Conservation (phyloP, 192 early-diverging fungal species). For the Pilaira anomala region DNA sequence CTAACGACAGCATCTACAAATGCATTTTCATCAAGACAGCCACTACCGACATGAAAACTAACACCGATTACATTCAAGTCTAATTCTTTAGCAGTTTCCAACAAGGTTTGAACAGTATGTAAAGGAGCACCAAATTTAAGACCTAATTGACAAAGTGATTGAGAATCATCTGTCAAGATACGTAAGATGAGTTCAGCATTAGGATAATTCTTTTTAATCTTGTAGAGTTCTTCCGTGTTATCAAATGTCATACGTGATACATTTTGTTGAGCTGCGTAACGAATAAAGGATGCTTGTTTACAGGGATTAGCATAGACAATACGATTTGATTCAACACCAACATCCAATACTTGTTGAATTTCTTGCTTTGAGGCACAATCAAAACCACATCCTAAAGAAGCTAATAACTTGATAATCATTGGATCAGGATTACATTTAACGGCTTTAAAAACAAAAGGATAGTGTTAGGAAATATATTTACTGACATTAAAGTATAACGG, state of each 20-base stretch:
- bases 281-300: slow-evolving; percentile 94
- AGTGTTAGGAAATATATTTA: slow-evolving; percentile 1
- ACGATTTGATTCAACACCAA: slow-evolving; percentile 66
- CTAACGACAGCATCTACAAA: slow-evolving; percentile 87
- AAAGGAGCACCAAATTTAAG: slow-evolving; percentile 95
- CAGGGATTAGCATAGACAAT: slow-evolving; percentile 99
- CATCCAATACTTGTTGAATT: slow-evolving; percentile 75
- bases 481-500: slow-evolving; percentile 10
- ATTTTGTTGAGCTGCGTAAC: slow-evolving; percentile 70
- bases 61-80: slow-evolving; percentile 88
- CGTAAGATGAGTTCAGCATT: slow-evolving; percentile 88
- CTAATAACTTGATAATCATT: slow-evolving; percentile 78
- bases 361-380: slow-evolving; percentile 98
- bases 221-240: slow-evolving; percentile 95
- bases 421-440: slow-evolving; percentile 98
- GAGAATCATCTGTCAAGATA: slow-evolving; percentile 93
- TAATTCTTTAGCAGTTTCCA: slow-evolving; percentile 73
- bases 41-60: slow-evolving; percentile 96
- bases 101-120: slow-evolving; percentile 58
- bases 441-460: slow-evolving; percentile 48
- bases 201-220: slow-evolving; percentile 81
- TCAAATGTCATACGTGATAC: slow-evolving; percentile 98
- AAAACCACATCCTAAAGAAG: slow-evolving; percentile 83
- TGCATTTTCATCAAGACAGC: slow-evolving; percentile 84
- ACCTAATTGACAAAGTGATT: slow-evolving; percentile 86